Evolutionary conservation across 2,329 filamentous ascomycete genomes (phyloP), one percentile per base, ranked within the genome.

Genomic region (Neonectria ditissima): DNA sequence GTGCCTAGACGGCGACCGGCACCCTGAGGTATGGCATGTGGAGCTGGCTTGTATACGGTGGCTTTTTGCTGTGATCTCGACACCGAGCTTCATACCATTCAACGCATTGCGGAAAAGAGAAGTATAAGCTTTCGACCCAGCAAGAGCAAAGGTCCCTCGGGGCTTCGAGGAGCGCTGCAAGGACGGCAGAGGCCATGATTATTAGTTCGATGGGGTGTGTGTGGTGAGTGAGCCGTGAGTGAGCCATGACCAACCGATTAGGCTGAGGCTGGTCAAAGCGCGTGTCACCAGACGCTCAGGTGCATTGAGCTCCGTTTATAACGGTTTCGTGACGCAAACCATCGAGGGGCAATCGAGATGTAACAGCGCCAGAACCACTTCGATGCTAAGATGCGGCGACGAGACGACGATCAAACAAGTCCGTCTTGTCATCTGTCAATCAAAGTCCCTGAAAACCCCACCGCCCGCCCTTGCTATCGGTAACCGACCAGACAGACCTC

Each of bases 11-110:
- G 22, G 24, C n/a, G 43, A 63, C 8, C 56, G 54, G 37, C 67
- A 70, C 73, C 70, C 67, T n/a, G 63, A 56, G 58, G 53, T 65
- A 65, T 67, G 59, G 68, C 44, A 59, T 59, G 68, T 63, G 65
- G 65, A 73, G 69, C 67, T 68, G 55, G 47, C 26, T 55, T 11
- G 52, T 34, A n/a, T n/a, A n/a, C n/a, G 52, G 65, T 69, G 69
- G 69, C 68, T 65, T 66, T 57, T 34, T 13, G 30, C 30, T 34
- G 30, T 34, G 53, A 72, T 72, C 68, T 68, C 65, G 70, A 72
- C 71, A 55, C 55, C 55, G 53, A 44, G 51, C 45, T 37, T 52
- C 43, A 48, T n/a, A 45, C 14, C 11, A 34, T 13, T 13, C 13
- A 34, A 13, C 5, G n/a, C 7, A 5, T 16, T 34, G 32, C 32